Evolutionary conservation across 371 early-diverging fungal genomes (phyloP).

Genomic region (Rhizopus stolonifer): DNA sequence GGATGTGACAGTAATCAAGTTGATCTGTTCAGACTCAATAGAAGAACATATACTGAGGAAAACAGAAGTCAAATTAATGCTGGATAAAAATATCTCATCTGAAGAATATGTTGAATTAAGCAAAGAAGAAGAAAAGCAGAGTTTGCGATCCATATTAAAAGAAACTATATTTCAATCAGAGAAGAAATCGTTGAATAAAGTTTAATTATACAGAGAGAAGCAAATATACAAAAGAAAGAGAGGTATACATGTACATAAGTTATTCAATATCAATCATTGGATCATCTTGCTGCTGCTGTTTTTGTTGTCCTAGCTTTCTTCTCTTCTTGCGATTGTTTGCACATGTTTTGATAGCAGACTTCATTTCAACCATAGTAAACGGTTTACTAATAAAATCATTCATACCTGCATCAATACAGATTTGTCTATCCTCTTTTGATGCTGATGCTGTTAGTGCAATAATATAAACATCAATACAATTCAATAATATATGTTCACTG

Average conservation of each 20-base stretch:
- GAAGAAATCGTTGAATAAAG: neutral
- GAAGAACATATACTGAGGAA: constrained; percentile 73
- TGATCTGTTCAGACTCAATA: constrained; percentile 72
- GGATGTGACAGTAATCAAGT: constrained; percentile 76
- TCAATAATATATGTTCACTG: constrained; percentile 17
- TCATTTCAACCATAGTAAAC: constrained; percentile 57
- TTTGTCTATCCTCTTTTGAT: constrained; percentile 56
- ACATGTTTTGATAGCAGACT: constrained; percentile 38
- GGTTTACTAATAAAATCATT: constrained; percentile 65
- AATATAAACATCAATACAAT: constrained; percentile 52
- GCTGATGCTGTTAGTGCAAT: constrained; percentile 65
- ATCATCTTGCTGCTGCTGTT: constrained; percentile 21
- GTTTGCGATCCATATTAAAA: constrained; percentile 14
- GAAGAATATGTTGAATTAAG: constrained; percentile 3
- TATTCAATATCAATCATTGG: constrained; percentile 23
- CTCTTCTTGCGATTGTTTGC: constrained; percentile 24
- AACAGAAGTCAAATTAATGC: constrained; percentile 70
- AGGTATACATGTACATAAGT: neutral
- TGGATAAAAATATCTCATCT: constrained; percentile 54
- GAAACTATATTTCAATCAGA: constrained; percentile 12
- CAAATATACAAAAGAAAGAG: neutral
- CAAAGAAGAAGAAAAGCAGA: constrained; percentile 16
- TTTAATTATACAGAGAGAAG: neutral
- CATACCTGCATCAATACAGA: constrained; percentile 65
- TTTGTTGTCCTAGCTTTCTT: constrained; percentile 30